Base-by-base conservation (phyloP, 2,329 filamentous ascomycete species). In the Aspergillus fijiensis region DNA sequence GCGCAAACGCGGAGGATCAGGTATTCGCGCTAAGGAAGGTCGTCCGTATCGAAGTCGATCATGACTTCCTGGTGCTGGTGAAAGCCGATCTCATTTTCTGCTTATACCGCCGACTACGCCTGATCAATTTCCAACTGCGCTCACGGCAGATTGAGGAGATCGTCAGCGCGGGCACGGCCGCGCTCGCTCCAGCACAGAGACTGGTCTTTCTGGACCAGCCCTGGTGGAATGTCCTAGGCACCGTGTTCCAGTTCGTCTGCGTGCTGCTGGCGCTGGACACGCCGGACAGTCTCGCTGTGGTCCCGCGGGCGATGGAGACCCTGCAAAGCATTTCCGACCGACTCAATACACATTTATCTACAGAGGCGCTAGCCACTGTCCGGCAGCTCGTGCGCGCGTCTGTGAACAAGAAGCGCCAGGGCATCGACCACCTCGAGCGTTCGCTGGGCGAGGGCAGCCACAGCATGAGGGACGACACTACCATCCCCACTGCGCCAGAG, bases 181-280 rank as follows among this genome's bases (percentile, higher is more conserved):
- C 74, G 72, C 16, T 77, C 74, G 62, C 71, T 72, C 25, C 71
- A 73, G 21, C 69, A 75, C n/a, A 72, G 74, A 14, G 68, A 21
- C 60, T 79, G 3, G 69, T 75, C 3, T 68, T 71, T n/a, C 68
- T 68, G 48, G 66, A 70, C 7, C 71, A 68, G 19, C 76, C 76
- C 4, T 80, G 77, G 77, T 80, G 78, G 78, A 79, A 79, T 60
- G 69, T 79, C 1, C 63, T 80, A 2, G 73, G 74, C 51, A 74
- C 74, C 0, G 70, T 74, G 0, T 80, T 80, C 52, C 78, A 80
- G 59, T 79, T 77, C 48, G 67, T 77, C 10, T 80, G 77, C 61
- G 72, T 77, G 29, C 66, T 76, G 4, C 69, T 80, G 12, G 76
- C 76, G 3, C 73, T 80, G 23, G 75, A 77, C 50, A 78, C 76